A percentile compares a stretch with the other conserved stretches of the same genome.
These are phyloP conservation scores for Diaporthe destruens DNA, from an alignment of 2,329 filamentous ascomycete species.

Conservation along the genomic window DNA sequence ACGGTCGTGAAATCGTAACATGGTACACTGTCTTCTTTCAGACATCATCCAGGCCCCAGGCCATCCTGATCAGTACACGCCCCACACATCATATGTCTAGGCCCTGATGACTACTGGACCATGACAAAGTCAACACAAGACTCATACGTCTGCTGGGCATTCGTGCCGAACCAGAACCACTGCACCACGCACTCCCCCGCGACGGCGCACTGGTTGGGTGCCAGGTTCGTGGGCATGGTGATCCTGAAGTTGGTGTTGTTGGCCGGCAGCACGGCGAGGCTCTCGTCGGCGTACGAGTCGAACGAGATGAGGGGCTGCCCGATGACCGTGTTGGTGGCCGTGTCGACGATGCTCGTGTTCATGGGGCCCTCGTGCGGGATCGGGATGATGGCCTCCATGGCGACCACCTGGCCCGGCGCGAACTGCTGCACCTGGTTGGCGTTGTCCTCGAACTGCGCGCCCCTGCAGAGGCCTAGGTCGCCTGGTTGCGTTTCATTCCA, in stretches of 20 bases:
- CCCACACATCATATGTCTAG: too few relatives aligned
- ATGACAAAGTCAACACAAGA: constrained; percentile 55
- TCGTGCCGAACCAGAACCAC: constrained; percentile 59
- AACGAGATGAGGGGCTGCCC: constrained; percentile 67
- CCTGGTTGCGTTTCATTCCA: constrained; percentile 44
- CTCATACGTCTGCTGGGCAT: constrained; percentile 55
- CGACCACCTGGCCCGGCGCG: constrained; percentile 57
- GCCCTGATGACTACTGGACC: constrained; percentile 2
- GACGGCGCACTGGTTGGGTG: constrained; percentile 47
- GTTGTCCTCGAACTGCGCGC: constrained; percentile 61
- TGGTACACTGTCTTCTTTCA: not conserved
- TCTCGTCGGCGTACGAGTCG: constrained; percentile 65
- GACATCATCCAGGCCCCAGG: too few relatives aligned
- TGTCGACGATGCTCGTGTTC: constrained; percentile 71
- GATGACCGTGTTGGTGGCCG: constrained; percentile 63
- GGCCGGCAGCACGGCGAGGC: constrained; percentile 50
- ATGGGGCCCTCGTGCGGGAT: constrained; percentile 60
- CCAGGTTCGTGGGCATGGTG: constrained; percentile 48
- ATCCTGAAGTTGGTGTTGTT: constrained; percentile 62
- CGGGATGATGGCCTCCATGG: constrained; percentile 55
- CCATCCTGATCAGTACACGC: not conserved
- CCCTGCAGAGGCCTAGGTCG: constrained; percentile 62
- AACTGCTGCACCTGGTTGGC: constrained; percentile 57
- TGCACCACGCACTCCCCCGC: constrained; percentile 56
- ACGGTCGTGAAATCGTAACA: constrained; percentile 11